Base-by-base conservation (phyloP, 176 grass and related monocot species). In the Puya raimondii region DNA sequence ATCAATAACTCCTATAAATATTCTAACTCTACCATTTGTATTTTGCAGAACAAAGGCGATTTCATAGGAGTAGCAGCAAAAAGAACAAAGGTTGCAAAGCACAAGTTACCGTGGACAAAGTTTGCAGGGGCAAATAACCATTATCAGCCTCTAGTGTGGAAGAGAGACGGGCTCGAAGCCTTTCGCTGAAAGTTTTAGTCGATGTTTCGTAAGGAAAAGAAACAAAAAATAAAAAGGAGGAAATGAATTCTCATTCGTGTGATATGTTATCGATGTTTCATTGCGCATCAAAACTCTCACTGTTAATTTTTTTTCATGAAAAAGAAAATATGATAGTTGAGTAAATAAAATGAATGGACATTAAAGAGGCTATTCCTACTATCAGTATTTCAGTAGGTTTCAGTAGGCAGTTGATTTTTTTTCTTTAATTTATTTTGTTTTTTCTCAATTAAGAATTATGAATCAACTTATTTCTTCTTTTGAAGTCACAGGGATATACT, bases 91-190 rank as follows among this genome's bases (percentile, higher is more conserved):
- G 15, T 85, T 80, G 72, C 72, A 14, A 72, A 72, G 57, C 67
- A 76, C 49, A 85, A 80, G 42, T 50, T 85, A 25, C 83, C 77
- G 63, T 76, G 71, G 76, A 70, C 20, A 29, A 67, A 69, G 69
- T 48, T 65, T 71, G 76, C 52, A 74, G 71, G 78, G 23, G 63
- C 47, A 21, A 26, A 47, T 49, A n/a, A 73, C 23, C 49, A 74
- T 33, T 68, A 74, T 49, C 42, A 72, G 52, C 23, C 51, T 78
- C 53, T 26, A n/a, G 7, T 52, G 16, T 72, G 42, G 75, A 53
- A 78, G 10, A 64, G 25, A 59, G 21, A 52, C 2, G 51, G 78
- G 14, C 64, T 84, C 71, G 67, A 79, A 70, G 75, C 66, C 23
- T 51, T 78, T 23, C 65, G 56, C 52, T 54, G 52, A 54, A 54